Percentiles rank a stretch among this genome's conserved stretches.
These are phyloP conservation scores for Vitis amurensis DNA, from an alignment of 164 flowering plant genomes.

Conservation along the genomic window DNA sequence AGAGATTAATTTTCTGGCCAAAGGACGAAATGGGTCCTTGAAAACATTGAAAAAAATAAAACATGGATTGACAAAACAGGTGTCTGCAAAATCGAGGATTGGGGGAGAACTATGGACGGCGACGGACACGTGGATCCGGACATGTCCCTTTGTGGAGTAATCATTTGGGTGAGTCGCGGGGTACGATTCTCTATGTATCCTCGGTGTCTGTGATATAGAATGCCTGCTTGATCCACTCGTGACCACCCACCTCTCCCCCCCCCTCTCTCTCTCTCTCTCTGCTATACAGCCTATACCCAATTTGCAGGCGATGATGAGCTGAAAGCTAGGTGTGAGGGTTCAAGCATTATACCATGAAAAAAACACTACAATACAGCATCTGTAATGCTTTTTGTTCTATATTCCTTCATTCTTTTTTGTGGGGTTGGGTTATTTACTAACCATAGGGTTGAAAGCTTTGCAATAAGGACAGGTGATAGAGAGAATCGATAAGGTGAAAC, in stretches of 20 bases:
- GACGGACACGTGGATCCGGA: conserved; percentile 14
- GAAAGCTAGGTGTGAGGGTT: neutral
- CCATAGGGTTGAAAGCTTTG: too few species aligned
- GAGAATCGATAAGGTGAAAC: too few species aligned
- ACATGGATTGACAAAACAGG: neutral
- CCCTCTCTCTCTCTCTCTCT: neutral
- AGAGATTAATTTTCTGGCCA: neutral
- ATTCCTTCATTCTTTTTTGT: too few species aligned
- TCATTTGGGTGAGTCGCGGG: conserved; percentile 9
- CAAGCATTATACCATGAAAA: too few species aligned
- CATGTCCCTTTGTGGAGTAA: neutral
- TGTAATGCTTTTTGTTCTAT: too few species aligned
- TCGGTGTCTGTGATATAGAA: neutral
- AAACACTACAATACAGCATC: too few species aligned
- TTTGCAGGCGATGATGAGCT: conserved; percentile 4
- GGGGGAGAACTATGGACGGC: neutral
- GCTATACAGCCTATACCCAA: neutral
- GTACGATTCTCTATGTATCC: conserved; percentile 12
- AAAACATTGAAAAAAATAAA: neutral
- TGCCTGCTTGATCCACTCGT: too few species aligned
- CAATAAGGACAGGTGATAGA: too few species aligned
- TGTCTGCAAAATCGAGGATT: conserved; percentile 1
- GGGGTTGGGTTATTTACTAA: too few species aligned
- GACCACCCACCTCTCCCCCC: too few species aligned
- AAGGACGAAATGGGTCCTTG: neutral